These are phyloP conservation scores for Ascochyta fabae DNA, from an alignment of 2,329 filamentous ascomycete genomes.

Conservation along the genomic window DNA sequence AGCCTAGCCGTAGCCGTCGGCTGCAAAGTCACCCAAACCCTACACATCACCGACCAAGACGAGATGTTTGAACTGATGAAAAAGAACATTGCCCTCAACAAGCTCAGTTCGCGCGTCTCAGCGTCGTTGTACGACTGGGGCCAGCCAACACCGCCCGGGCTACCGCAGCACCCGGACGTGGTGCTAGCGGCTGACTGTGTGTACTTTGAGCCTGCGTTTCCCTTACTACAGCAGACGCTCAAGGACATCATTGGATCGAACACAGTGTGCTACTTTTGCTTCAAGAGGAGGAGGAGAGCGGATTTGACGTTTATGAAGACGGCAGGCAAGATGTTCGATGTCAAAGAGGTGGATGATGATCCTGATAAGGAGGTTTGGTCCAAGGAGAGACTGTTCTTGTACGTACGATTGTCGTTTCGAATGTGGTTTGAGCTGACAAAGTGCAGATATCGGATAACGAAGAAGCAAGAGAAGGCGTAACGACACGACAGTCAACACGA, in stretches of 20 bases:
- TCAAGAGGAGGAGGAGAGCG: conserved; percentile 86
- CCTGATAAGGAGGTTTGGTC: conserved; percentile 54
- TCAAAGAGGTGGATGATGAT: conserved; percentile 57
- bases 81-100: conserved; percentile 84
- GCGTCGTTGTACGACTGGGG: conserved; percentile 83
- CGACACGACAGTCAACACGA: no score
- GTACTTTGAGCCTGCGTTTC: conserved; percentile 96
- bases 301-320: conserved; percentile 62
- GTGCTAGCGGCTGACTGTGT: conserved; percentile 96
- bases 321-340: conserved; percentile 56
- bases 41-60: conserved; percentile 85
- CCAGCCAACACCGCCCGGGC: conserved; percentile 46
- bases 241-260: conserved; percentile 70
- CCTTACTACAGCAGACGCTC: conserved; percentile 80
- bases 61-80: conserved; percentile 87
- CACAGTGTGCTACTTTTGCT: conserved; percentile 84
- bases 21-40: conserved; percentile 60
- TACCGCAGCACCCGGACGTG: conserved; percentile 70
- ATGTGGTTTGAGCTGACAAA: background rate
- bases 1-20: conserved; percentile 63
- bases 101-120: conserved; percentile 66
- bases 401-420: conserved; percentile 20
- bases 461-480: conserved; percentile 17
- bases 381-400: conserved; percentile 60
- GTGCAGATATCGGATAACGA: conserved; percentile 30